Conservation (phyloP, 2,329 filamentous ascomycete species). For the Neofusicoccum cordaticola region DNA sequence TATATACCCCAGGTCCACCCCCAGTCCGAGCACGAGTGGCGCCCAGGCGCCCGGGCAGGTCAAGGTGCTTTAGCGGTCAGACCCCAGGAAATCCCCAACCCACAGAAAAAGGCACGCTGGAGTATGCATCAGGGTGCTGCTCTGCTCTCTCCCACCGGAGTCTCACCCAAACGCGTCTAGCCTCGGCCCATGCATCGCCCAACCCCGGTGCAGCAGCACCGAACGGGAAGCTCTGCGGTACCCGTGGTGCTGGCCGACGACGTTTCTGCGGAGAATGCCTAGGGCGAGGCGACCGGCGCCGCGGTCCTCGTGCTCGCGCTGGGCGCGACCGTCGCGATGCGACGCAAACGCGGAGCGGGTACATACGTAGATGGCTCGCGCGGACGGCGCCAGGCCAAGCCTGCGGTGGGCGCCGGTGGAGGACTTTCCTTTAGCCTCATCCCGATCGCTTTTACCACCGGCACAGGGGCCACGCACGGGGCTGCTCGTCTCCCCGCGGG, state of each 20-base stretch:
- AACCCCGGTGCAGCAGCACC: neutral
- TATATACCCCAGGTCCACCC: neutral
- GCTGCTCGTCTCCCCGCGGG: neutral
- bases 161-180: neutral
- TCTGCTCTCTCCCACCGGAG: slow-evolving; percentile 1
- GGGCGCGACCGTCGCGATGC: neutral
- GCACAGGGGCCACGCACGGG: no score
- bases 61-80: neutral
- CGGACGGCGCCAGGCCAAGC: neutral
- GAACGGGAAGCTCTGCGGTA: neutral
- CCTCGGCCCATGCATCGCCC: neutral
- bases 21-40: neutral
- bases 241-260: no score
- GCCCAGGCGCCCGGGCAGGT: neutral
- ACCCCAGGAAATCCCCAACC: neutral
- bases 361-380: neutral
- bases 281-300: neutral
- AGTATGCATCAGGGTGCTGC: neutral
- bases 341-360: no score
- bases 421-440: neutral
- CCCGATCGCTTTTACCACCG: no score
- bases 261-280: neutral
- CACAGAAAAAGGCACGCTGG: neutral
- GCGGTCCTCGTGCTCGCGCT: neutral
- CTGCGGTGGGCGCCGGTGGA: slow-evolving; percentile 1